A percentile compares a stretch with the other conserved stretches of the same genome.
phyloP scores from a whole-genome alignment of 805 yeast genomes.

The Peterozyma toletana region DNA sequence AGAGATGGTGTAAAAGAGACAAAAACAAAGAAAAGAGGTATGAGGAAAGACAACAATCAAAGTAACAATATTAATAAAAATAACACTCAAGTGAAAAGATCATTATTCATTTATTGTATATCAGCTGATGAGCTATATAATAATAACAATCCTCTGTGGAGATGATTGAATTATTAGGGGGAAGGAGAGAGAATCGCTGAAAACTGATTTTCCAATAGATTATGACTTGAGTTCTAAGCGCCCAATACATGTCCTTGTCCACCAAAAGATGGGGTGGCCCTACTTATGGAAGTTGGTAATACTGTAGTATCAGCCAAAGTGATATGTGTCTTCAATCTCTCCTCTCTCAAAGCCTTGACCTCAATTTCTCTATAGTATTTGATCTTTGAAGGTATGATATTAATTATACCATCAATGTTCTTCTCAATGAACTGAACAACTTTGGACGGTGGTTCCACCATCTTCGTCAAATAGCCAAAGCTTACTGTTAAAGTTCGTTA shows the following conservation, averaged over 20 bases:
- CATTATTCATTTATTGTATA: too few species aligned
- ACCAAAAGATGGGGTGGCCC: constrained; percentile 7
- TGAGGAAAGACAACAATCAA: too few species aligned
- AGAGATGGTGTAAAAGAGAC: too few species aligned
- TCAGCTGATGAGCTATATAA: too few species aligned
- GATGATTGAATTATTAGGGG: too few species aligned
- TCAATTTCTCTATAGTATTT: constrained; percentile 55
- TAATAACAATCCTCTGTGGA: too few species aligned
- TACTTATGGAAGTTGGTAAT: constrained; percentile 12
- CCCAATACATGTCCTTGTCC: constrained; percentile 23
- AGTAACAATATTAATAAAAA: too few species aligned
- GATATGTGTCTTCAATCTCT: constrained; percentile 14
- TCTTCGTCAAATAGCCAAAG: constrained; percentile 43
- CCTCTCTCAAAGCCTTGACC: constrained; percentile 36
- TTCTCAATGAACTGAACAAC: constrained; percentile 59
- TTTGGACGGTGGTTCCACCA: constrained; percentile 61
- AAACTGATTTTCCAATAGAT: too few species aligned
- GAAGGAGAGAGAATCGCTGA: too few species aligned
- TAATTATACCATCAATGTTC: constrained; percentile 42
- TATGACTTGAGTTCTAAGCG: neutral
- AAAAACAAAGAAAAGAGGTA: too few species aligned
- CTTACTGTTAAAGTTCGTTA: constrained; percentile 24
- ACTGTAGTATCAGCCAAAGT: constrained; percentile 8
- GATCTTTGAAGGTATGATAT: constrained; percentile 44
- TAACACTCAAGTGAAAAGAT: too few species aligned